phyloP scores from a whole-genome alignment of 2,329 filamentous ascomycete species.

The Thelonectria discophora region DNA sequence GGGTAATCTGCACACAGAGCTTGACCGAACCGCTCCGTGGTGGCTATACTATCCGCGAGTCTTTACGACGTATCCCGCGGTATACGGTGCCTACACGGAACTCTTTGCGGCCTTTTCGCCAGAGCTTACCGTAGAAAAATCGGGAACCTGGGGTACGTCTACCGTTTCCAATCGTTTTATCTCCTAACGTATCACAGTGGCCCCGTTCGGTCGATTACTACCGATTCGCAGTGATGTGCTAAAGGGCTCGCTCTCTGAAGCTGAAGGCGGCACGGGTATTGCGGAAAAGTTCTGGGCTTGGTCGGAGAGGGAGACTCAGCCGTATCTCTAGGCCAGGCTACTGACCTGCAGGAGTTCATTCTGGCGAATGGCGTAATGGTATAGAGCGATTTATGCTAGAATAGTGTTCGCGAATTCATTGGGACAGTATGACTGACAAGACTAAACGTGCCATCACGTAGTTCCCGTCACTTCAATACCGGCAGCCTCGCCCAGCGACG shows the following conservation, averaged over 20 bases:
- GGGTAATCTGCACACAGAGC: constrained; percentile 37
- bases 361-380: not conserved
- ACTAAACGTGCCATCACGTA: not conserved
- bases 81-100: constrained; percentile 59
- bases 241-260: constrained; percentile 42
- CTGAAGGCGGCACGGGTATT: constrained; percentile 51
- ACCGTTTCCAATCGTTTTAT: not conserved
- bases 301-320: constrained; percentile 50
- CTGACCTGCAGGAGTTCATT: not conserved
- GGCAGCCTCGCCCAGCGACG: constrained; percentile 6
- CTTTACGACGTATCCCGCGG: constrained; percentile 34
- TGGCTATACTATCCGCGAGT: constrained; percentile 33
- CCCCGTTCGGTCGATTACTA: constrained; percentile 49
- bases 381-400: not conserved
- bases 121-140: constrained; percentile 52
- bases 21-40: constrained; percentile 38
- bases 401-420: not conserved
- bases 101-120: constrained; percentile 56
- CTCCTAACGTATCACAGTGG: constrained; percentile 35
- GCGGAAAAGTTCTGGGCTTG: constrained; percentile 53
- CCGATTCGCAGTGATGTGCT: constrained; percentile 47
- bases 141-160: constrained; percentile 44
- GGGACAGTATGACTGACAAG: not conserved
- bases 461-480: constrained; percentile 6
- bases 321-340: constrained; percentile 25